Evolutionary conservation across 108 stramenopile species (phyloP).

Genomic region (Skeletonema potamos): DNA sequence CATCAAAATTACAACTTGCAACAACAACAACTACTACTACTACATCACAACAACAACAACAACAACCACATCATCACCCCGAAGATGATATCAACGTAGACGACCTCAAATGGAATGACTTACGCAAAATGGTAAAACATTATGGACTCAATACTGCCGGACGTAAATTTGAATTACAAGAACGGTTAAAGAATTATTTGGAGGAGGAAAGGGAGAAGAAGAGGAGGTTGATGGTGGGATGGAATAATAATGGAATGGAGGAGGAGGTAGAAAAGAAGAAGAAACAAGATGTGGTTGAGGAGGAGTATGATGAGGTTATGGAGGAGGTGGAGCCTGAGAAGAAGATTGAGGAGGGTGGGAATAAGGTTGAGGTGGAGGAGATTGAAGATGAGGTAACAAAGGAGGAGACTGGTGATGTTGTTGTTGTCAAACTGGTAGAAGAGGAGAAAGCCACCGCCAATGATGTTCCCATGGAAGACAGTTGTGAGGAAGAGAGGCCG

Average conservation of each 20-base stretch:
- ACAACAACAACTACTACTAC: neutral
- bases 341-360: neutral
- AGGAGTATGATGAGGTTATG: neutral
- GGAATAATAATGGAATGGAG: neutral
- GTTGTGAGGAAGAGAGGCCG: neutral
- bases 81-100: neutral
- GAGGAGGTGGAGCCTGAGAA: neutral
- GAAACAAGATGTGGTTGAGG: neutral
- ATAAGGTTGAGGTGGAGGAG: neutral
- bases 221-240: neutral
- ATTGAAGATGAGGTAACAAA: neutral
- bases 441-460: neutral
- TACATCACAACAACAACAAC: neutral
- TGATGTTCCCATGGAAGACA: neutral
- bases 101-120: neutral
- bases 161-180: neutral
- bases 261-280: conserved; percentile 4
- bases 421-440: neutral
- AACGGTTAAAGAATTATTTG: neutral
- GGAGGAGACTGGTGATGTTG: neutral
- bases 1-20: neutral
- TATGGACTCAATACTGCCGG: neutral
- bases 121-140: neutral
- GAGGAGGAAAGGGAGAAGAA: neutral
- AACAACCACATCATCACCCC: neutral